Base-by-base conservation (phyloP, 2,329 filamentous ascomycete genomes). In the Sordariomycetes sp. region DNA sequence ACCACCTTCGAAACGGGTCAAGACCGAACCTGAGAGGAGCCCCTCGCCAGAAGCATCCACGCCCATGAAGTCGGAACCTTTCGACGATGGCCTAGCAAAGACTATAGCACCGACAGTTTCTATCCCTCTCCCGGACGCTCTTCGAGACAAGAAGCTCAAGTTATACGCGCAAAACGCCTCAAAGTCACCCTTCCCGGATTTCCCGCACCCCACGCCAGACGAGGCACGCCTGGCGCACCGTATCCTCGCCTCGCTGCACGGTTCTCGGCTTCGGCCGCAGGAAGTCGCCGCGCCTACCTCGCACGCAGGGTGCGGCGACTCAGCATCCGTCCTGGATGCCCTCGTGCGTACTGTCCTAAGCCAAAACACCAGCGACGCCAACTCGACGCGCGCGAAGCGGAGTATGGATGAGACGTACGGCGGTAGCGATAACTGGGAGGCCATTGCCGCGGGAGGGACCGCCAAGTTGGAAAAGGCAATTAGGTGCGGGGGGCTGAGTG, bases 221-320 rank as follows among this genome's bases (percentile, higher is more conserved):
- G 85, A 90, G 65, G 90, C 87, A 68, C 74, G 79, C 60, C 76
- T 83, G 58, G 85, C 89, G n/a, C 81, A 83, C 60, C 70, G 72
- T 3, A 76, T 90, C 28, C 78, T 94, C 0, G 76, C 81, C 1
- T 72, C 72, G 7, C 69, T 84, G 0, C 87, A 92, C 65, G 87
- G 88, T 12, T 75, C 79, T 56, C 77, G 86, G 28, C 67, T 70
- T 48, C 78, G 81, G 0, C 88, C 88, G 0, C 74, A 78, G 10
- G 75, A 74, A 1, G 75, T 88, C 2, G 80, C 84, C 3, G 76
- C 80, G 20, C 84, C 87, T 0, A 69, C 82, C 4, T 77, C 79
- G 12, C 76, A 84, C 15, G 82, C 88, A 3, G 88, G 88, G 57
- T 80, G 77, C 64, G 77, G 77, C 22, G 69, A 75, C 64, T 72